Base-by-base conservation (phyloP, 2,329 filamentous ascomycete species). In the Dactylellina cionopaga region DNA sequence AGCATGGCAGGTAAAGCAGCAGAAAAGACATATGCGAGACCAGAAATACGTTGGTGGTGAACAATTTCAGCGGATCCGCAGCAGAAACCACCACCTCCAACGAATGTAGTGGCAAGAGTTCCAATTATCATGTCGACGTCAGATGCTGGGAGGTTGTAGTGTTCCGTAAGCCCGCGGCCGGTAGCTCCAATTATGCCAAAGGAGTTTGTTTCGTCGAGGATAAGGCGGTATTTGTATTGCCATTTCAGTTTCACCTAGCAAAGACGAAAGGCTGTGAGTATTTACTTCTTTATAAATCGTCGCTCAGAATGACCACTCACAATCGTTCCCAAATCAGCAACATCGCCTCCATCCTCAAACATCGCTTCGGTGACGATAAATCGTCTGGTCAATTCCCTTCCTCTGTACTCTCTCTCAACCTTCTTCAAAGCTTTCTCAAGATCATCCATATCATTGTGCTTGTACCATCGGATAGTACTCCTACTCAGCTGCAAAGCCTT, bases 61-160 rank as follows among this genome's bases (percentile, higher is more conserved):
- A 98, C 91, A 15, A 98, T 93, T 79, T 97, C 95, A 75, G 89
- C 89, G 37, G 90, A 89, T 15, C 93, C 94, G 13, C 94, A 93
- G 80, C 95, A 99, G 84, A 99, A 99, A 13, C 95, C 95, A 76
- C 96, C 95, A 62, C 93, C 94, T 7, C 92, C 92, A 78, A 94
- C 95, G 35, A 99, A 85, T 13, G 93, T 90, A 1, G 95, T 94
- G 10, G 94, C 89, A 46, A 99, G 87, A 33, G 92, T 96, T 43
- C 96, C 95, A 56, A 98, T 87, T 76, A 99, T 94, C 92, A 99
- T 97, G 82, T 99, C 95, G 52, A 99, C 89, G 79, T 96, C 91
- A 7, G 90, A 88, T 0, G 94, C 89, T 79, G 98, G 95, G 15
- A 99, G 94, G 77, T 98, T 96, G 79, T 98, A 95, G 4, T 94